Percentiles rank a stretch among this genome's conserved stretches.
These are phyloP conservation scores for Boeremia exigua DNA, from an alignment of 2,329 filamentous ascomycete genomes.

Conservation along the genomic window DNA sequence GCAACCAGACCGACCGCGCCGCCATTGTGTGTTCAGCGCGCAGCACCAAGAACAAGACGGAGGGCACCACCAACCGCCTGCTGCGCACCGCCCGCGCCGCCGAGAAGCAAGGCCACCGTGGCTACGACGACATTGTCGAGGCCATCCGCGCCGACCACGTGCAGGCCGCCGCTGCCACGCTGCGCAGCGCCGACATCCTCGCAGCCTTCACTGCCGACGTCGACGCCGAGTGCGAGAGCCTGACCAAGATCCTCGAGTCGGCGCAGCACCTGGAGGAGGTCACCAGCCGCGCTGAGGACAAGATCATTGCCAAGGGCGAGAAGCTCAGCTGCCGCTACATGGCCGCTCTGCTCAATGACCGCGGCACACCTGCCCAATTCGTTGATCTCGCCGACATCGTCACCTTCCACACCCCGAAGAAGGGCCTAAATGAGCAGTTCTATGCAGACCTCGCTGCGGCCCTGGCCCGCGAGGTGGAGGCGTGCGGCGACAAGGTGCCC, in stretches of 20 bases:
- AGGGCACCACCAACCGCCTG: conserved; percentile 85
- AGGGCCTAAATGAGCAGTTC: conserved; percentile 54
- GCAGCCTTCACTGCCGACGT: conserved; percentile 69
- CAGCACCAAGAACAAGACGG: conserved; percentile 91
- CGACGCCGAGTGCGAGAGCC: conserved; percentile 77
- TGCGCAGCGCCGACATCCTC: conserved; percentile 49
- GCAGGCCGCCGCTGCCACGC: conserved; percentile 66
- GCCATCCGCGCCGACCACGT: conserved; percentile 85
- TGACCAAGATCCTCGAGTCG: conserved; percentile 75
- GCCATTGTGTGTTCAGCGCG: conserved; percentile 95
- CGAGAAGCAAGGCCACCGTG: conserved; percentile 48
- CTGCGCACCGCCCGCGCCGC: conserved; percentile 57
- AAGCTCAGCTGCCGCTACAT: conserved; percentile 94
- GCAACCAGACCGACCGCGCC: conserved; percentile 72
- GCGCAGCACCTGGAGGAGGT: conserved; percentile 64
- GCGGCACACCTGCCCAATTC: conserved; percentile 83
- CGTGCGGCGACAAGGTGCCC: conserved; percentile 53
- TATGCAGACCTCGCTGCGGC: conserved; percentile 52
- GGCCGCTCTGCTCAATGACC: conserved; percentile 80
- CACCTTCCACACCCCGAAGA: conserved; percentile 60
- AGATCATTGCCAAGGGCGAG: conserved; percentile 93
- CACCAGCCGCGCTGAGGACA: conserved; percentile 61
- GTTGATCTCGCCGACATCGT: conserved; percentile 87
- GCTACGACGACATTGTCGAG: conserved; percentile 77
- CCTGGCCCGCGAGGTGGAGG: conserved; percentile 51